These are phyloP conservation scores for Gentiana macrophylla DNA, from an alignment of 257 asterid genomes.

Conservation along the genomic window DNA sequence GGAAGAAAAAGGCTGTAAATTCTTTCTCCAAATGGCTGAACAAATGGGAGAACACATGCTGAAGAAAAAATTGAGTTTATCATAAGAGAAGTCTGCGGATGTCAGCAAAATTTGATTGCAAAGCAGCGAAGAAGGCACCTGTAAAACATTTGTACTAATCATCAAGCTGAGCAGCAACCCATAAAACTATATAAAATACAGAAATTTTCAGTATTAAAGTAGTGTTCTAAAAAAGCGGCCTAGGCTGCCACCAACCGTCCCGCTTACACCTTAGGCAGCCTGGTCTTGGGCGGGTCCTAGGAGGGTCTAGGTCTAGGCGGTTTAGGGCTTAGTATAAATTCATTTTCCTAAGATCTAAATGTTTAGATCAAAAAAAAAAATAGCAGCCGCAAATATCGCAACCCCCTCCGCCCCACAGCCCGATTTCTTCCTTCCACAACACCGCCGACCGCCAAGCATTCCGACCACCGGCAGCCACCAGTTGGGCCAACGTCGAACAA, in stretches of 20 bases:
- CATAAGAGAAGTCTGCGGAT: slow-evolving; percentile 70
- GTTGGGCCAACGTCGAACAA: no score
- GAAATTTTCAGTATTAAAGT: neutral
- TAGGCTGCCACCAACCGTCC: no score
- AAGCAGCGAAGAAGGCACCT: slow-evolving; percentile 59
- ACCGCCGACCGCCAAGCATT: no score
- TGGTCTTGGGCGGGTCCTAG: no score
- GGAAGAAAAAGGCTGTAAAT: no score
- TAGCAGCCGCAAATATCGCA: no score
- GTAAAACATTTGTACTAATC: slow-evolving; percentile 12
- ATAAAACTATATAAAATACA: neutral
- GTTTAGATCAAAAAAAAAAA: neutral
- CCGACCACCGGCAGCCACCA: no score
- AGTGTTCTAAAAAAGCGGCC: neutral
- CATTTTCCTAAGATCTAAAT: neutral
- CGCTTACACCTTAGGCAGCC: no score
- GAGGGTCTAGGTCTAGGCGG: no score
- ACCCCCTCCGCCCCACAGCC: no score
- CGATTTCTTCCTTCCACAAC: no score
- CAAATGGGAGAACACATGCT: neutral
- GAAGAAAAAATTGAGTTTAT: slow-evolving; percentile 8
- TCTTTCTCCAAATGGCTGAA: slow-evolving; percentile 6
- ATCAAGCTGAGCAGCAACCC: neutral
- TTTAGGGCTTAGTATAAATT: neutral
- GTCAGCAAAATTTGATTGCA: slow-evolving; percentile 68